These are phyloP conservation scores for Tolypocladium pustulatum DNA, from an alignment of 2,329 filamentous ascomycete genomes.

Conservation along the genomic window DNA sequence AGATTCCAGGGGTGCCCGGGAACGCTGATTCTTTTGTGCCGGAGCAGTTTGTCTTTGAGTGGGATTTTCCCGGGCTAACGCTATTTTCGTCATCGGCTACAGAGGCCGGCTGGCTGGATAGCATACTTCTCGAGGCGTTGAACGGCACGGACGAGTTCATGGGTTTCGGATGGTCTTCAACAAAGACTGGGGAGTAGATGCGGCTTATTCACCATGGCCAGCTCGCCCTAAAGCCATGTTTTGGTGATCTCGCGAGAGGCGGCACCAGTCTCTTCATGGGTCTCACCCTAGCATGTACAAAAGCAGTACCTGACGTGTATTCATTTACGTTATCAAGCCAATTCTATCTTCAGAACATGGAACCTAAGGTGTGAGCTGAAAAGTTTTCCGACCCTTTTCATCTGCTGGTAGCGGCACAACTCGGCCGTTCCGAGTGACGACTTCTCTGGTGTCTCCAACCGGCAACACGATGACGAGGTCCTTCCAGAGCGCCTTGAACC, in stretches of 20 bases:
- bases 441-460: conserved; percentile 15
- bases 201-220: neutral
- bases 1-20: neutral
- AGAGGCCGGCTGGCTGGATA: conserved; percentile 14
- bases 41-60: conserved; percentile 45
- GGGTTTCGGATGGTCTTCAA: conserved; percentile 6
- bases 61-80: conserved; percentile 43
- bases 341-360: neutral
- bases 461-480: conserved; percentile 20
- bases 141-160: conserved; percentile 12
- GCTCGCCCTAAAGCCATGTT: neutral
- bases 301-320: neutral
- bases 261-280: neutral
- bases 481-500: conserved; percentile 24
- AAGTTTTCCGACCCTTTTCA: neutral
- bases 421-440: conserved; percentile 4
- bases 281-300: neutral
- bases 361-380: neutral
- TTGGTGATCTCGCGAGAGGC: neutral
- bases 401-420: neutral
- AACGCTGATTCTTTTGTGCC: conserved; percentile 36
- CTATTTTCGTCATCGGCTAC: conserved; percentile 23
- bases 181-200: neutral
- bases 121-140: conserved; percentile 12
- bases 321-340: neutral